These are phyloP conservation scores for Cladosporium cucumerinum DNA, from an alignment of 2,329 filamentous ascomycete genomes.

Conservation along the genomic window DNA sequence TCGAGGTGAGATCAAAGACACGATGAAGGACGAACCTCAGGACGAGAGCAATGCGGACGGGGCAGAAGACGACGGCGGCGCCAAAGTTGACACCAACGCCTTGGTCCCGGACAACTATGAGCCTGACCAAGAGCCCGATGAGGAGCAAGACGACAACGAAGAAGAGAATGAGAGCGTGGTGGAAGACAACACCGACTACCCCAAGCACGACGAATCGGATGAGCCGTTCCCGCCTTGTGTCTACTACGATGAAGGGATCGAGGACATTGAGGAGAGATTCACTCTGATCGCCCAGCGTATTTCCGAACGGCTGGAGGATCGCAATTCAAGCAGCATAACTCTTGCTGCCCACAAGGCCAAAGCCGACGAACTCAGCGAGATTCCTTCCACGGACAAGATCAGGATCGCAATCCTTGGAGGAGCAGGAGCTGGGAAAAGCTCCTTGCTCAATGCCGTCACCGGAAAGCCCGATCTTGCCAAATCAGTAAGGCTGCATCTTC, in stretches of 20 bases:
- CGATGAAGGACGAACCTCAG: too few species aligned
- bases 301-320: background rate
- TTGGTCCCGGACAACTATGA: constrained; percentile 2
- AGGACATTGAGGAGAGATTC: constrained; percentile 1
- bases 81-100: background rate
- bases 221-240: constrained; percentile 17
- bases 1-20: background rate
- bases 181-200: constrained; percentile 2
- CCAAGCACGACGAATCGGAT: constrained; percentile 4
- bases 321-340: background rate
- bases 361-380: background rate
- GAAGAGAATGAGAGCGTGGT: constrained; percentile 8
- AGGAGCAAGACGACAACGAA: background rate
- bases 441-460: constrained; percentile 25
- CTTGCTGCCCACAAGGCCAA: background rate
- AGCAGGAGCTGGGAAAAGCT: constrained; percentile 28
- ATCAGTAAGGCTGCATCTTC: background rate
- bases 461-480: constrained; percentile 23
- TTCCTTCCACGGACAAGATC: constrained; percentile 8
- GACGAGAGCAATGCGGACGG: too few species aligned
- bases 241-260: constrained; percentile 15
- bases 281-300: background rate
- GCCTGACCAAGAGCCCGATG: background rate
- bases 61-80: background rate
- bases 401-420: constrained; percentile 23